Evolutionary conservation across 2,329 filamentous ascomycete genomes (phyloP), one percentile per base, ranked within the genome.

Genomic region (Monilinia aucupariae): DNA sequence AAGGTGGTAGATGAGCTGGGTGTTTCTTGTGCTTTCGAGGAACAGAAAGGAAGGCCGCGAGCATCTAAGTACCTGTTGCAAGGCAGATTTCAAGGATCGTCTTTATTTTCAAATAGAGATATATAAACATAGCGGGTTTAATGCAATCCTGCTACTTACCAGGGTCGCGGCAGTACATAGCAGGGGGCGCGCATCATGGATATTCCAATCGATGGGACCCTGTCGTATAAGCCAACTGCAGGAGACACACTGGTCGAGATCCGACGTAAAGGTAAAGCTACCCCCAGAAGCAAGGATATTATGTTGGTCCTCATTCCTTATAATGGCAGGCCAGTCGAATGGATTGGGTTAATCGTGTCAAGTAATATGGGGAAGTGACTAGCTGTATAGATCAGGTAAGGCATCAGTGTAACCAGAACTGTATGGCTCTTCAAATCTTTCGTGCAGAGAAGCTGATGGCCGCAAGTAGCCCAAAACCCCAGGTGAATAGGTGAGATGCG

Each of bases 61-160:
- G 61, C 45, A 63, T 59, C 47, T 59, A 51, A 52, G 54, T 59
- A 63, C n/a, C n/a, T n/a, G n/a, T 48, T 52, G 32, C 52, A 58
- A 58, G 60, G 60, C 60, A 62, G 60, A 58, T 56, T 56, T 63
- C 22, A 58, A 52, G 54, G 39, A 47, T 39, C 58, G 22, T 30
- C 27, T 25, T 52, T 59, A 54, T 59, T 43, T 59, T 63, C 37
- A 59, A 52, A 59, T 52, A 63, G 39, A 63, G 27, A 59, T 51
- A 32, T 59, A 59, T 52, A 63, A 63, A 63, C 47, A 59, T 45
- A 63, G 32, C 37, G 47, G 47, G 25, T 51, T 43, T 59, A 34
- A 62, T 25, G 25, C 7, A 32, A 58, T 62, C 43, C 43, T 62
- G 45, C 34, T 50, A 47, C 60, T 56, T 39, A 62, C 60, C 13